Evolutionary conservation across 371 early-diverging fungal species (phyloP).

Genomic region (Lichtheimia ramosa): DNA sequence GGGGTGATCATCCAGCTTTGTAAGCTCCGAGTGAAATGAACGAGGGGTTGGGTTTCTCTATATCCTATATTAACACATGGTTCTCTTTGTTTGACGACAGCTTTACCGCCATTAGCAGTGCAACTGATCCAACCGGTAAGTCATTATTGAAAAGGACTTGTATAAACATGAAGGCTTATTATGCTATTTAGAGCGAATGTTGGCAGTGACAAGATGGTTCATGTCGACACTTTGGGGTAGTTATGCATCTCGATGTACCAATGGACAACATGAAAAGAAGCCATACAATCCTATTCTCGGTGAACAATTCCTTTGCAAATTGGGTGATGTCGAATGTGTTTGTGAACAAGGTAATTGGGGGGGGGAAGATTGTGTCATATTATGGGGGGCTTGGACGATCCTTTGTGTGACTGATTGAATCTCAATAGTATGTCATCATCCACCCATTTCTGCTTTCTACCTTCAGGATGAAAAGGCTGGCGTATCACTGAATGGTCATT

Average conservation of each 20-base stretch:
- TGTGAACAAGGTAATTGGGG: slow-evolving; percentile 60
- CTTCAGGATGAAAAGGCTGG: slow-evolving; percentile 67
- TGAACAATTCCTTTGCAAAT: slow-evolving; percentile 74
- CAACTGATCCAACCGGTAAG: slow-evolving; percentile 53
- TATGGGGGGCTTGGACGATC: no score
- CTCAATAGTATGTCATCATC: slow-evolving; percentile 88
- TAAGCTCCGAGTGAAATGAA: slow-evolving; percentile 10
- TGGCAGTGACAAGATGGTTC: slow-evolving; percentile 71
- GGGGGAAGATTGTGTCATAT: no score
- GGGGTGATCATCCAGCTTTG: slow-evolving; percentile 42
- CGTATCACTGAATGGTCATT: slow-evolving; percentile 65
- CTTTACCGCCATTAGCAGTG: slow-evolving; percentile 46
- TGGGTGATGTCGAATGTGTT: slow-evolving; percentile 40
- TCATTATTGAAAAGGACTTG: background rate
- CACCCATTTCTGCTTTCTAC: slow-evolving; percentile 80
- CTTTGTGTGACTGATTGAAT: background rate
- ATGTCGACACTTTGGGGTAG: slow-evolving; percentile 77
- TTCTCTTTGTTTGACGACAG: background rate
- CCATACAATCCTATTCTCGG: slow-evolving; percentile 90
- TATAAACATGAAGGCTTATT: no score
- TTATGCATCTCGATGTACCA: slow-evolving; percentile 42
- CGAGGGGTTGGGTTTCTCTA: background rate
- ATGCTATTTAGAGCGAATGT: slow-evolving; percentile 53
- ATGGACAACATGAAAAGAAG: slow-evolving; percentile 64
- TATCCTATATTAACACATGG: no score